These are phyloP conservation scores for Suillus occidentalis DNA, from an alignment of 768 basidiomycete genomes.

Conservation along the genomic window DNA sequence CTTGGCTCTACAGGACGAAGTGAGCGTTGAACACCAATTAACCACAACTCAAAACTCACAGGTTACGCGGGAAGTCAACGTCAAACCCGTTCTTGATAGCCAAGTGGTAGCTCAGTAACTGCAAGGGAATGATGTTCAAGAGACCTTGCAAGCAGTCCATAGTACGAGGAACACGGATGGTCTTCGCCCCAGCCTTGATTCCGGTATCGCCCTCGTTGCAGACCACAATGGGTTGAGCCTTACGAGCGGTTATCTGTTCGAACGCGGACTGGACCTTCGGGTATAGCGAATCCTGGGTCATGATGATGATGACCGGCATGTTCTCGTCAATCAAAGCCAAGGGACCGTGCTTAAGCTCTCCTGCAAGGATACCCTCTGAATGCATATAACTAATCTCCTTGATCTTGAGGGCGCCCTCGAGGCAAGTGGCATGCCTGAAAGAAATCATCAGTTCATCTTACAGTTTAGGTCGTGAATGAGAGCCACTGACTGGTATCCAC, in stretches of 20 bases:
- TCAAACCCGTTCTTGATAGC: constrained; percentile 95
- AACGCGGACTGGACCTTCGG: constrained; percentile 98
- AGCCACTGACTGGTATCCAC: constrained; percentile 88
- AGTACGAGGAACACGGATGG: constrained; percentile 93
- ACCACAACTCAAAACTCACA: constrained; percentile 50
- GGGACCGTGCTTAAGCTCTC: constrained; percentile 98
- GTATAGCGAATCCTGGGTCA: constrained; percentile 98
- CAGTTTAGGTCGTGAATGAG: not conserved
- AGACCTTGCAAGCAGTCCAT: constrained; percentile 94
- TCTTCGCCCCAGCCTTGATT: constrained; percentile 72
- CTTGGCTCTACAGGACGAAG: constrained; percentile 53
- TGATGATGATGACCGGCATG: constrained; percentile 98
- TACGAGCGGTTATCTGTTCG: constrained; percentile 95
- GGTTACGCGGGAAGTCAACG: constrained; percentile 97
- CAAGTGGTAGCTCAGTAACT: constrained; percentile 93
- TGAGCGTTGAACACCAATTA: constrained; percentile 12
- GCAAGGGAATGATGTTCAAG: constrained; percentile 95
- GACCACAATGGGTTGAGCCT: constrained; percentile 92
- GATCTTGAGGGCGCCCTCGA: constrained; percentile 98
- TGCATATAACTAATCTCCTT: constrained; percentile 93
- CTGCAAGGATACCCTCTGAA: constrained; percentile 82
- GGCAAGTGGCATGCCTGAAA: constrained; percentile 84
- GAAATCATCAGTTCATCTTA: constrained; percentile 3
- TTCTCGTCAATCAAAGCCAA: constrained; percentile 98
- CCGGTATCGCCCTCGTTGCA: constrained; percentile 91